phyloP scores from a whole-genome alignment of 768 basidiomycete species.

The Mycena capillaripes region DNA sequence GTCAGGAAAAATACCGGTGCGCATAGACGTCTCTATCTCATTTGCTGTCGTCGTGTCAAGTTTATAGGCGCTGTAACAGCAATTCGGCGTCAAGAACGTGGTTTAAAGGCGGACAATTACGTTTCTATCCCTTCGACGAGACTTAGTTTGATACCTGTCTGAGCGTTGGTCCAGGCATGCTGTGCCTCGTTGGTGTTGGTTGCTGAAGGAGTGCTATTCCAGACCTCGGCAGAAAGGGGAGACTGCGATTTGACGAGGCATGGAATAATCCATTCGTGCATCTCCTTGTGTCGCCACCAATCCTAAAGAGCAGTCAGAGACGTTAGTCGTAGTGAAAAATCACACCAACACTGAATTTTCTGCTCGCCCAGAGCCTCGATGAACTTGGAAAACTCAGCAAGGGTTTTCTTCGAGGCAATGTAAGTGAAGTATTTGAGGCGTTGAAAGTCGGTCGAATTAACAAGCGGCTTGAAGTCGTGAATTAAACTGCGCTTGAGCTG shows the following conservation, averaged over 20 bases:
- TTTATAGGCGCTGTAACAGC: background rate
- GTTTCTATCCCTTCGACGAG: no score
- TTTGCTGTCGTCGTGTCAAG: background rate
- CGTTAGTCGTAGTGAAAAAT: background rate
- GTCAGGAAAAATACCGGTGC: background rate
- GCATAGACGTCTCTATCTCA: background rate
- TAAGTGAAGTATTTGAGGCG: background rate
- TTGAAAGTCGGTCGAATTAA: background rate
- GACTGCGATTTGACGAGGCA: conserved; percentile 38
- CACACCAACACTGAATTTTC: background rate
- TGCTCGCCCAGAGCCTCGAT: background rate
- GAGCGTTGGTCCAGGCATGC: conserved; percentile 39
- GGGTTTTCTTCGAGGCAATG: background rate
- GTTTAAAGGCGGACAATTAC: no score
- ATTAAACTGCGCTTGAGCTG: no score
- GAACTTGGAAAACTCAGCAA: background rate
- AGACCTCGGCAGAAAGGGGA: conserved; percentile 27
- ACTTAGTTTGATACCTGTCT: conserved; percentile 25
- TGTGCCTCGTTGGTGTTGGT: conserved; percentile 38
- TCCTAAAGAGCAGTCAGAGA: conserved; percentile 2
- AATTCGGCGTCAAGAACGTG: no score
- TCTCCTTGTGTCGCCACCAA: conserved; percentile 41
- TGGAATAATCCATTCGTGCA: conserved; percentile 37
- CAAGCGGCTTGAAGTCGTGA: background rate
- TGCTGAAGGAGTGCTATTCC: conserved; percentile 34